Percentiles rank a stretch among this genome's conserved stretches.
phyloP scores from a whole-genome alignment of 2,329 filamentous ascomycete genomes.

The Exophiala aquamarina region DNA sequence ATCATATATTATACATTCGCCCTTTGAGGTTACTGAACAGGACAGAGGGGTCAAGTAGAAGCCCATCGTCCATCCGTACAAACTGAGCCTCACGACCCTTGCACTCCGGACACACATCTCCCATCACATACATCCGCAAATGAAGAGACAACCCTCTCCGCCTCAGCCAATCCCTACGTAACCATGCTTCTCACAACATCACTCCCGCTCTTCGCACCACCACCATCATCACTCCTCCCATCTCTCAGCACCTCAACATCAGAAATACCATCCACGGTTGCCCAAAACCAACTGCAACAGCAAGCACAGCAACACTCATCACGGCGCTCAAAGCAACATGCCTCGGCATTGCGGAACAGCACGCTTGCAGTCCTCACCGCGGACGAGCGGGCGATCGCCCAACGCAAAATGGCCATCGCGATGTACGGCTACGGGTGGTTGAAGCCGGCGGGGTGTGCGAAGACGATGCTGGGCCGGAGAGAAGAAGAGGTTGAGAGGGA shows the following conservation, averaged over 20 bases:
- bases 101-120: too few relatives aligned
- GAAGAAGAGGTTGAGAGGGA: conserved; percentile 88
- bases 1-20: too few relatives aligned
- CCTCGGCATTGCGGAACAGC: conserved; percentile 43
- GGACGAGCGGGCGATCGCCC: conserved; percentile 75
- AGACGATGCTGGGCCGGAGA: conserved; percentile 84
- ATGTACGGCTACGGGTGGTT: conserved; percentile 91
- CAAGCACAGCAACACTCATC: conserved; percentile 19
- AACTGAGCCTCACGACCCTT: too few relatives aligned
- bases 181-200: conserved; percentile 17
- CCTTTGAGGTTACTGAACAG: too few relatives aligned
- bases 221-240: conserved; percentile 22
- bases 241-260: conserved; percentile 2
- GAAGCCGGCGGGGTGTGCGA: conserved; percentile 79
- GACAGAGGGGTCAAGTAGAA: too few relatives aligned
- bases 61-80: too few relatives aligned
- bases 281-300: conserved; percentile 8
- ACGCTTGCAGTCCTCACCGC: conserved; percentile 65
- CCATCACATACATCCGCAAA: conserved; percentile 5
- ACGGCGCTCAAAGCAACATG: conserved; percentile 20
- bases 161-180: conserved; percentile 2
- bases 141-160: conserved; percentile 6
- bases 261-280: background rate
- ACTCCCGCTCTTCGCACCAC: conserved; percentile 20
- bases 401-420: conserved; percentile 76